Base-by-base conservation (phyloP, 306 rosid species). In the Dryas alaskensis region DNA sequence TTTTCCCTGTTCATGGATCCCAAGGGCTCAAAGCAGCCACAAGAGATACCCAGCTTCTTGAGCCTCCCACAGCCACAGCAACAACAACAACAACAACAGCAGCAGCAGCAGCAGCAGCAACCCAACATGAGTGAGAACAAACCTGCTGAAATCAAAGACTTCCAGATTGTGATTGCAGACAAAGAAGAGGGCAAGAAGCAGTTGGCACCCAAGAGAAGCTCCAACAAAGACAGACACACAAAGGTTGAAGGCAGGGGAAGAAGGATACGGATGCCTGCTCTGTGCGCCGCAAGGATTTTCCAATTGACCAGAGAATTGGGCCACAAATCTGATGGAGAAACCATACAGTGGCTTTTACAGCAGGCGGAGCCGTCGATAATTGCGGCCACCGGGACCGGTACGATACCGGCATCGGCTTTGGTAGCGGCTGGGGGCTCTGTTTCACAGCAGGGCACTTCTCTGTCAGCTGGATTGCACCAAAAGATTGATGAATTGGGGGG, bases 241-340 rank as follows among this genome's bases (percentile, higher is more conserved):
- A 94, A 94, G 49, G 98, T 94, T 1, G 98, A 94, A 77, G 98
- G 98, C 6, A 83, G 98, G 43, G 98, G 98, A 3, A 79, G 98
- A 61, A 89, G 98, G 77, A 91, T 94, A 81, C 81, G 98, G 87
- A 94, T 94, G 97, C 98, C 98, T 1, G 98, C 98, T 40, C 64
- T 94, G 0, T 91, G 98, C 73, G 98, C 98, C 7, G 98, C 98
- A 0, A 82, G 98, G 73, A 89, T 94, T 61, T 94, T 94, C 65
- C 98, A 94, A 77, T 80, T 94, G 77, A 94, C 98, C 44, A 79
- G 96, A 49, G 98, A 94, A 86, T 82, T 94, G 79, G 97, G 97
- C 58, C 96, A 94, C 87, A 94, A 94, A 86, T 94, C 98, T 22
- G 98, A 94, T 58, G 98, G 98, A 2, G 98, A 94, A 77, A 91